A percentile compares a stretch with the other conserved stretches of the same genome.
phyloP scores from a whole-genome alignment of 176 grass and related monocot genomes.

The Phoenix dactylifera region DNA sequence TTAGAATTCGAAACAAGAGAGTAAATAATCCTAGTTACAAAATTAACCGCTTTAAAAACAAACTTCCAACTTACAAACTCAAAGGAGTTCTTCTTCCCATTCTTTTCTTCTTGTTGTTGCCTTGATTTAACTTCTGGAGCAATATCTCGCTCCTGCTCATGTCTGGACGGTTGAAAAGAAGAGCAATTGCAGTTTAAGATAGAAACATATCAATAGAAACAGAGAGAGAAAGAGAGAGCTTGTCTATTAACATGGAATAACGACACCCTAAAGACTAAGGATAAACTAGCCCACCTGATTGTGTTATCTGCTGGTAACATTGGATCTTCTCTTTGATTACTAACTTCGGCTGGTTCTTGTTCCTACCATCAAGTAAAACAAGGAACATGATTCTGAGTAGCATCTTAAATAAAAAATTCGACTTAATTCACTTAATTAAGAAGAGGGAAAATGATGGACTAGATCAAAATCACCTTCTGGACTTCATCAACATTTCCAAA shows the following conservation, averaged over 20 bases:
- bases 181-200: too few species aligned
- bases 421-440: too few species aligned
- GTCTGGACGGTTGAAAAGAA: conserved; percentile 9
- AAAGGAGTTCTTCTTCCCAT: conserved; percentile 17
- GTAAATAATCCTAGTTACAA: too few species aligned
- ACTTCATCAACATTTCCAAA: conserved; percentile 36
- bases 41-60: neutral
- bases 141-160: neutral
- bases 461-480: conserved; percentile 35
- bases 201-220: too few species aligned
- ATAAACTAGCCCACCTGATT: conserved; percentile 3
- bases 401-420: too few species aligned
- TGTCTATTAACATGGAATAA: too few species aligned
- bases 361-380: conserved; percentile 20
- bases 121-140: neutral
- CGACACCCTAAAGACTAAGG: too few species aligned
- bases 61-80: conserved; percentile 26
- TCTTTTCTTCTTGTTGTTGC: conserved; percentile 12
- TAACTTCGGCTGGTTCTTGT: conserved; percentile 3
- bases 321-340: conserved; percentile 13
- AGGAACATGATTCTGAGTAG: neutral
- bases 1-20: neutral
- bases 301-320: neutral
- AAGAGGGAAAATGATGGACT: too few species aligned
- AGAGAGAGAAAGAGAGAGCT: too few species aligned